Base-by-base conservation (phyloP, 2,329 filamentous ascomycete species). In the Colletotrichum somersetense region DNA sequence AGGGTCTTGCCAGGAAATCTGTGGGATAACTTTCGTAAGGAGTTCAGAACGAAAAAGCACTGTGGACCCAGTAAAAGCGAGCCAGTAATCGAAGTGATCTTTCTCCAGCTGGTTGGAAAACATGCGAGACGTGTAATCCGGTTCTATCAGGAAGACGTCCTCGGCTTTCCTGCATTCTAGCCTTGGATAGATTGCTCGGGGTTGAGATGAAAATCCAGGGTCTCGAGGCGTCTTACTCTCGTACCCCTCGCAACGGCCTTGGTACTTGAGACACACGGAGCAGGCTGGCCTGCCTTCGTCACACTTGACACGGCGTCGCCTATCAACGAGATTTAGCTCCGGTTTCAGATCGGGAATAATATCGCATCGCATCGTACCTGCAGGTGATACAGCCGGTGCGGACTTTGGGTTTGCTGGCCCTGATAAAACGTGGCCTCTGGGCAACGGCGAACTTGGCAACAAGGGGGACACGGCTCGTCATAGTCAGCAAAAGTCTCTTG, bases 1-100 rank as follows among this genome's bases (percentile, higher is more conserved):
- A 0, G 62, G 44, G 18, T 74, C 71, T 5, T 55, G 35, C 62
- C 73, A 69, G 1, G 71, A 65, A 6, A 74, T 38, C 12, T 69
- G 73, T 1, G 67, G 73, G 8, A 74, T 82, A 1, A 69, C 48
- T 8, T 50, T 35, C 0, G 44, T 50, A 1, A 72, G 35, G 1
- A 72, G 44, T 0, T 69, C 66, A 0, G 69, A 68, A 2, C 26
- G 65, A 16, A 69, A 72, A 1, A 72, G 58, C 10, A 46, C n/a
- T 6, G 65, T 35, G 23, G 57, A 52, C 3, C 20, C 16, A 0
- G 66, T 52, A 5, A 72, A 72, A 8, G 69, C 50, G 1, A 63
- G 57, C 69, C 69, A 69, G 52, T 63, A 69, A 44, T 72, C 69
- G 58, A 72, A 69, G 18, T 63, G 57, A 20, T 69, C 66, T 23